These are phyloP conservation scores for Nakaseomyces uthaithaninus DNA, from an alignment of 1,139 yeast genomes.

Conservation along the genomic window DNA sequence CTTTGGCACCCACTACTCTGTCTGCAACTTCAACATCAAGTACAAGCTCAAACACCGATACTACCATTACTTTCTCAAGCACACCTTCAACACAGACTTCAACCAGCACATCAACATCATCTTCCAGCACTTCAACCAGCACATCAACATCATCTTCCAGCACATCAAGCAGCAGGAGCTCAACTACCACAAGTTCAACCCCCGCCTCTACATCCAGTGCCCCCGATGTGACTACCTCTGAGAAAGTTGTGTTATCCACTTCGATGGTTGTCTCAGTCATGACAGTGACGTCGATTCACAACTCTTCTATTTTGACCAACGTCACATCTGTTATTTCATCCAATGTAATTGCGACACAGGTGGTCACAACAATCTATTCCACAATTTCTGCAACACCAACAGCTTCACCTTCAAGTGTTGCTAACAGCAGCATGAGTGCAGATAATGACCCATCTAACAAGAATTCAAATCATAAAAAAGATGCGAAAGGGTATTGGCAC, in stretches of 20 bases:
- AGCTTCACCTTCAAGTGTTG: conserved; percentile 7
- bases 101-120: conserved; percentile 8
- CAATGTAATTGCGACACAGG: conserved; percentile 20
- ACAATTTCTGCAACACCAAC: conserved; percentile 15
- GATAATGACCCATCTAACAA: conserved; percentile 5
- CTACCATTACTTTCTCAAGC: conserved; percentile 3
- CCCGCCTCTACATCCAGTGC: conserved; percentile 6
- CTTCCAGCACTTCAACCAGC: conserved; percentile 8
- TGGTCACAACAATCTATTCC: conserved; percentile 16
- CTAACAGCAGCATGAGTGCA: conserved; percentile 5
- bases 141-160: conserved; percentile 5
- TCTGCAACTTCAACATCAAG: conserved; percentile 6
- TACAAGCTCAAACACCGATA: conserved; percentile 7
- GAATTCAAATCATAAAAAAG: conserved; percentile 7
- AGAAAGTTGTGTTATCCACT: conserved; percentile 14
- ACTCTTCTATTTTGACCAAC: conserved; percentile 9
- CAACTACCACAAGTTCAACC: not conserved
- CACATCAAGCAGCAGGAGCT: not conserved
- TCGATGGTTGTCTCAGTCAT: conserved; percentile 27
- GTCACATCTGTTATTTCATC: conserved; percentile 21
- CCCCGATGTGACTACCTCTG: conserved; percentile 11
- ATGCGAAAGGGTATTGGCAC: conserved; percentile 28
- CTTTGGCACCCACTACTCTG: not conserved
- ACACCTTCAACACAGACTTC: conserved; percentile 10
- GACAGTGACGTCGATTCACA: conserved; percentile 26